Percentiles rank a stretch among this genome's conserved stretches.
phyloP scores from a whole-genome alignment of 768 basidiomycete genomes.

The Tricholoma sp. region DNA sequence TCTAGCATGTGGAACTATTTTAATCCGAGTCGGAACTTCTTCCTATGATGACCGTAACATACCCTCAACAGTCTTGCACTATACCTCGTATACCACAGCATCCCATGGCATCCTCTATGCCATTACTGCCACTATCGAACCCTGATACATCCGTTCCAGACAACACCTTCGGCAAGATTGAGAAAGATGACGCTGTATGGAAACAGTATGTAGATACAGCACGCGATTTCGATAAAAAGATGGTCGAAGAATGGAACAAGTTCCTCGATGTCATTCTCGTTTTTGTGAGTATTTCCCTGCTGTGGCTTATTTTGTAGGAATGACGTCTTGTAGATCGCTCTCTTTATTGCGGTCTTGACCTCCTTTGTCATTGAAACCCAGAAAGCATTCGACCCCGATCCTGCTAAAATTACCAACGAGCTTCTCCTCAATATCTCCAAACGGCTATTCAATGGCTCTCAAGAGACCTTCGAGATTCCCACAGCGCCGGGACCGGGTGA shows the following conservation, averaged over 20 bases:
- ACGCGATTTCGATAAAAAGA: constrained; percentile 1
- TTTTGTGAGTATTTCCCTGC: constrained; percentile 6
- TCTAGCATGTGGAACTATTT: too few species aligned
- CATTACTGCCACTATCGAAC: not conserved
- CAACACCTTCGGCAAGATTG: not conserved
- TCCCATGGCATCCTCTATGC: not conserved
- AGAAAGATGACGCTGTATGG: not conserved
- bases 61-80: not conserved
- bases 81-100: not conserved
- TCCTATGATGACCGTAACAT: not conserved
- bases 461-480: not conserved
- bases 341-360: constrained; percentile 10
- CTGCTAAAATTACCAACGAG: constrained; percentile 9
- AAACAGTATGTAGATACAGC: constrained; percentile 6
- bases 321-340: constrained; percentile 5
- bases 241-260: constrained; percentile 10
- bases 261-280: constrained; percentile 9
- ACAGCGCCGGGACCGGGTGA: not conserved
- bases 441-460: not conserved
- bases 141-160: not conserved
- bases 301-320: not conserved
- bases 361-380: constrained; percentile 10
- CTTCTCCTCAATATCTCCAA: constrained; percentile 9
- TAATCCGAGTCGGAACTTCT: not conserved
- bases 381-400: constrained; percentile 5